Evolutionary conservation across 192 early-diverging fungal genomes (phyloP), one percentile per base, ranked within the genome.

Genomic region (Coemansia sp.): DNA sequence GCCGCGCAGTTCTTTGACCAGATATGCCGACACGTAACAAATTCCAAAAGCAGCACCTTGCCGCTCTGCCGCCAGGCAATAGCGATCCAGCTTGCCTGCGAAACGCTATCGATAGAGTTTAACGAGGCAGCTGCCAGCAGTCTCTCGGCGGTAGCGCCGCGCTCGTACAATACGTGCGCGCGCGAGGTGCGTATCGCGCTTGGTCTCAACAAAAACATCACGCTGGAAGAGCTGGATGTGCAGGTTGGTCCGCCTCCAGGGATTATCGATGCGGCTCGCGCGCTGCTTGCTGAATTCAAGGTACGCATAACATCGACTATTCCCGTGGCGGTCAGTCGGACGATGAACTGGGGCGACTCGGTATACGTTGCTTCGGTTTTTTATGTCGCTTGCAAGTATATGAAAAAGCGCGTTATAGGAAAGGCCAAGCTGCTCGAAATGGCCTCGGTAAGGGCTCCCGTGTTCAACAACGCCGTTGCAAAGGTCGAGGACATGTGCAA

Each of bases 51-150:
- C 59, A 68, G 56, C 22, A 36, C 57, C 4, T 55, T 72, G 29
- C 51, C 60, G 25, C 66, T 72, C 1, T 68, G 66, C 48, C 62
- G 67, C 29, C 69, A 59, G 42, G 30, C 70, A 20, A 59, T 75
- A 6, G 65, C 72, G 14, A 75, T 81, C 36, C 73, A 75, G 16
- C 70, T 81, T 11, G 78, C 78, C 34, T 75, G 78, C 53, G 78
- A 81, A 18, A 35, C 24, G 23, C 60, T 81, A 1, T 69, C 72
- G 0, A 62, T 66, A 8, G 66, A 68, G 47, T 81, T 81, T 48
- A 81, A 75, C 60, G 68, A 81, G 55, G 60, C 53, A 3, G 78
- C 69, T 1, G 78, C 68, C n/a, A 72, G 62, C 35, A 56, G 65
- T 8, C 20, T 75, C 25, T 81, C 78, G 9, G 69, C 69, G 3